These are phyloP conservation scores for Emericellopsis cladophorae DNA, from an alignment of 2,329 filamentous ascomycete genomes.

Conservation along the genomic window DNA sequence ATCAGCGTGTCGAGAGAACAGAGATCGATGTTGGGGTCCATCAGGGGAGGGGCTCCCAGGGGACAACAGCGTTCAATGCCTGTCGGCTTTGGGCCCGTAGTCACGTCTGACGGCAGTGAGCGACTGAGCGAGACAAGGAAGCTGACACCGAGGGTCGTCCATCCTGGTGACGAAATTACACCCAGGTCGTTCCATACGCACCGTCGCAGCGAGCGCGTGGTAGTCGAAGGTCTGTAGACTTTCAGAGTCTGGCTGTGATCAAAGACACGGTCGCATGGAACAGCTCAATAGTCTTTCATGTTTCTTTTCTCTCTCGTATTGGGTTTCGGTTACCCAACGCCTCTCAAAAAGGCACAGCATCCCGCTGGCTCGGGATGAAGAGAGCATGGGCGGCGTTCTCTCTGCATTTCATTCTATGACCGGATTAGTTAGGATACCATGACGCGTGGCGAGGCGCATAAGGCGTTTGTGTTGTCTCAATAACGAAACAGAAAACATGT, in stretches of 20 bases:
- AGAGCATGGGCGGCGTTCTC: background rate
- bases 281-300: background rate
- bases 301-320: background rate
- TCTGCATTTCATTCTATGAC: background rate
- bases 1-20: slow-evolving; percentile 54
- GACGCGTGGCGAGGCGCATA: background rate
- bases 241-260: background rate
- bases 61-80: background rate
- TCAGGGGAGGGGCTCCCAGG: slow-evolving; percentile 21
- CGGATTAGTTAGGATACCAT: background rate
- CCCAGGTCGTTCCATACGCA: slow-evolving; percentile 11
- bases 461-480: background rate
- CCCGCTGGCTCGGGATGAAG: background rate
- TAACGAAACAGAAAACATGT: background rate
- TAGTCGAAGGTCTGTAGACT: slow-evolving; percentile 31
- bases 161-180: slow-evolving; percentile 16
- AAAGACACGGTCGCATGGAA: background rate
- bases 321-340: background rate
- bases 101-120: slow-evolving; percentile 11
- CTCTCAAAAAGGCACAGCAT: background rate
- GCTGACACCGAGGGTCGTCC: slow-evolving; percentile 33
- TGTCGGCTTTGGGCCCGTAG: background rate
- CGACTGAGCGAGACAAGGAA: slow-evolving; percentile 22
- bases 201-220: slow-evolving; percentile 39
- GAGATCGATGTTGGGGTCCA: slow-evolving; percentile 43